Evolutionary conservation across 2,329 filamentous ascomycete genomes (phyloP), one percentile per base, ranked within the genome.

Genomic region (Penicillium expansum): DNA sequence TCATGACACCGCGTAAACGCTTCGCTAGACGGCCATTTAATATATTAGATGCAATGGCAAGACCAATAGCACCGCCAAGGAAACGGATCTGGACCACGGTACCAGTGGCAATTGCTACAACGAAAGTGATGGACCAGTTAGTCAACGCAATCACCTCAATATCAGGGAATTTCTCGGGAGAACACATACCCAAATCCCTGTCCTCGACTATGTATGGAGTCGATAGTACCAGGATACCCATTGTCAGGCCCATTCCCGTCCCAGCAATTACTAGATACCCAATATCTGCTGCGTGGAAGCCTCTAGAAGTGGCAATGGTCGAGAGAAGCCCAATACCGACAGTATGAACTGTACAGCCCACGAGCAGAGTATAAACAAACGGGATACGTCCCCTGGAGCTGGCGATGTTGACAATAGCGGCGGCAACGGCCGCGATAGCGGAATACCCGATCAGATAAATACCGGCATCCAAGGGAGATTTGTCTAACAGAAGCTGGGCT

Each of bases 31-130:
- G 60, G 18, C 65, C 61, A 38, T 69, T 69, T 2, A 67, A 52
- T 24, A 69, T 65, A 33, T 67, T 69, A 5, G 63, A 65, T 48
- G 64, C 63, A 45, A 69, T 67, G 8, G 63, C 66, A 18, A 69
- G 62, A 16, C 66, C 64, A 18, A 69, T 63, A 24, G 67, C 66
- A 30, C 67, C 67, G 7, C 67, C 67, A n/a, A 69, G 60, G 22
- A 69, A 66, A 9, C 67, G 62, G 29, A 69, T 27, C 41, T 68
- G 66, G 8, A 68, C 63, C 10, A 69, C 52, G 7, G 63, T 59
- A 1, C 67, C 66, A 33, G 66, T 68, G 5, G 64, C 67, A 43
- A 69, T 66, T 10, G 66, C 66, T 69, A 18, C 4, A 44, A 32
- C 13, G n/a, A 37, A 49, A 14, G 2, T 1, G 18, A 48, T 4